Percentiles rank a stretch among this genome's conserved stretches.
Evolutionary conservation across 2,329 filamentous ascomycete species (phyloP).

Genomic region (Fusarium sp.): DNA sequence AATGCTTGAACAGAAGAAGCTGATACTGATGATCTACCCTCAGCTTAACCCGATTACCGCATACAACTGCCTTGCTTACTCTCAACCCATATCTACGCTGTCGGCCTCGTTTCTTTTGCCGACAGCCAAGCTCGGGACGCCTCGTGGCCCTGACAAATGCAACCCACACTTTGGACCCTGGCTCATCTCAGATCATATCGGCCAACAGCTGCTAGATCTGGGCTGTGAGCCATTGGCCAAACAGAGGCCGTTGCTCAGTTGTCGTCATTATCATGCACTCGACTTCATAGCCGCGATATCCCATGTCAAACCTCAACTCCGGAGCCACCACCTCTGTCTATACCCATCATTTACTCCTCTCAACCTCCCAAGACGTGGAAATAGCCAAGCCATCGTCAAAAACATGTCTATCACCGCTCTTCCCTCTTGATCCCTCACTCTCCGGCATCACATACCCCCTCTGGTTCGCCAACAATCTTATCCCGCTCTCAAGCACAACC

Average conservation of each 20-base stretch:
- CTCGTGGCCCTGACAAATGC: background rate
- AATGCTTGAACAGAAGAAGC: background rate
- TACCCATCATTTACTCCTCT: background rate
- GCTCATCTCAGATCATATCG: conserved; percentile 38
- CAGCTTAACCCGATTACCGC: background rate
- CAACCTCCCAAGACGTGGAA: background rate
- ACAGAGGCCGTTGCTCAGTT: background rate
- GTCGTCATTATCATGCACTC: conserved; percentile 4
- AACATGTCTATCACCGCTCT: background rate
- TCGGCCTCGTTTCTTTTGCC: background rate
- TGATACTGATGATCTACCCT: background rate
- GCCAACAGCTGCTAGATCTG: background rate
- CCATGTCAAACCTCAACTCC: background rate
- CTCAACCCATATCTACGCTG: background rate
- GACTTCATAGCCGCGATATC: background rate
- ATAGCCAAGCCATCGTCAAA: background rate
- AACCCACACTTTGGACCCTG: conserved; percentile 14
- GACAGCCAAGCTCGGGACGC: conserved; percentile 2
- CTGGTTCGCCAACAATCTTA: conserved; percentile 56
- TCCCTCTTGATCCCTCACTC: background rate
- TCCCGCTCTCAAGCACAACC: conserved; percentile 41
- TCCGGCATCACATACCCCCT: conserved; percentile 49
- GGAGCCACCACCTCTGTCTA: background rate
- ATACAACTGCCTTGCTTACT: background rate
- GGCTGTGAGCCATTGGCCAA: conserved; percentile 17